Percentiles rank a stretch among this genome's conserved stretches.
Evolutionary conservation across 208 protist species (phyloP).

Genomic region (Trypanosoma platydactyli): DNA sequence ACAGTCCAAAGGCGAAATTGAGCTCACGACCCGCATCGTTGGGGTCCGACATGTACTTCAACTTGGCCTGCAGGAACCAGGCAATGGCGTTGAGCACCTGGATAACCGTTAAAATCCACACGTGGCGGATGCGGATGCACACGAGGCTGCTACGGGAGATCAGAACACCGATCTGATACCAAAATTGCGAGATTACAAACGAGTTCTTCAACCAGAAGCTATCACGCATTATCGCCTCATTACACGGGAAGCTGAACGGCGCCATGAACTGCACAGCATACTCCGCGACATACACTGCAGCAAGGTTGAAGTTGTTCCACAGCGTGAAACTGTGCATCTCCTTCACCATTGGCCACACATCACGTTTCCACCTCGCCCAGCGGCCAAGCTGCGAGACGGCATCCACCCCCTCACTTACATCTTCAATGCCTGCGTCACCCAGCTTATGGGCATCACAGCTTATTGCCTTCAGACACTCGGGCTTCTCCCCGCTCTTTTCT

Average conservation of each 20-base stretch:
- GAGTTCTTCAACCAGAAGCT: conserved; percentile 76
- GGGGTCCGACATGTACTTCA: conserved; percentile 56
- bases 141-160: conserved; percentile 81
- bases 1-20: conserved; percentile 68
- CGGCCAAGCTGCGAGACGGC: neutral
- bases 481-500: neutral
- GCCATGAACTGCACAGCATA: conserved; percentile 87
- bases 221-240: conserved; percentile 31
- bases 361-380: neutral
- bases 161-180: conserved; percentile 91
- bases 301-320: conserved; percentile 79
- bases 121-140: conserved; percentile 72
- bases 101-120: conserved; percentile 83
- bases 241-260: conserved; percentile 71
- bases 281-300: conserved; percentile 83
- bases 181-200: conserved; percentile 84
- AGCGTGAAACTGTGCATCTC: conserved; percentile 61
- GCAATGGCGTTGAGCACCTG: conserved; percentile 84
- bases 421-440: neutral
- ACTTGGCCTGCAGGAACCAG: conserved; percentile 84
- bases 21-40: conserved; percentile 36
- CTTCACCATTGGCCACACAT: conserved; percentile 12
- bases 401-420: neutral
- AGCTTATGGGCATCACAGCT: neutral
- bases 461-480: conserved; percentile 4